phyloP scores from a whole-genome alignment of 2,329 filamentous ascomycete genomes.

The Geosmithia putterillii region DNA sequence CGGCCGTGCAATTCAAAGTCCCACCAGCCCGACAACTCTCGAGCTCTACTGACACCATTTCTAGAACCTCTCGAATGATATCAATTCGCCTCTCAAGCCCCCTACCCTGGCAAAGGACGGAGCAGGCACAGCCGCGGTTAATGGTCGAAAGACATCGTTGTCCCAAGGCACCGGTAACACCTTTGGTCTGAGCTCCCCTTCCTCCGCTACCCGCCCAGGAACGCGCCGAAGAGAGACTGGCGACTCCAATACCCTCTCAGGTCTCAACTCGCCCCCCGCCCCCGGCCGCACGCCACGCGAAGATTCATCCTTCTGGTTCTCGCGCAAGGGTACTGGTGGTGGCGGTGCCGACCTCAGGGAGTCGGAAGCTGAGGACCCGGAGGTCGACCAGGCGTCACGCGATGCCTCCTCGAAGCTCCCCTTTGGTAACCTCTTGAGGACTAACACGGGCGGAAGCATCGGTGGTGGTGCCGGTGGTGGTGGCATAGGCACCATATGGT shows the following conservation, averaged over 20 bases:
- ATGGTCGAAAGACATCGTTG: slow-evolving; percentile 71
- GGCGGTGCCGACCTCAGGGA: slow-evolving; percentile 42
- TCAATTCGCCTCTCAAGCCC: slow-evolving; percentile 89
- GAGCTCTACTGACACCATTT: slow-evolving; percentile 1
- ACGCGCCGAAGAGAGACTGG: slow-evolving; percentile 72
- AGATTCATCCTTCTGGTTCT: slow-evolving; percentile 43
- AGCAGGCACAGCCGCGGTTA: slow-evolving; percentile 37
- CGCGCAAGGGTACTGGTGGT: slow-evolving; percentile 38
- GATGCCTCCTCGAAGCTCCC: slow-evolving; percentile 18
- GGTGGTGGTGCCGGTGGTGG: slow-evolving; percentile 8
- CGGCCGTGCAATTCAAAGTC: no score
- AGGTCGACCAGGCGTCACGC: slow-evolving; percentile 17
- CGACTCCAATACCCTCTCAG: slow-evolving; percentile 50
- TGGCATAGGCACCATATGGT: slow-evolving; percentile 28
- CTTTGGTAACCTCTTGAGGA: slow-evolving; percentile 37
- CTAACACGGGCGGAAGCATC: slow-evolving; percentile 37
- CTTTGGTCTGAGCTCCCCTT: slow-evolving; percentile 64
- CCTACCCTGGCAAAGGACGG: slow-evolving; percentile 62
- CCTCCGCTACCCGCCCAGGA: slow-evolving; percentile 56
- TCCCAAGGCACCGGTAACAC: slow-evolving; percentile 55
- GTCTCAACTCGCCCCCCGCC: slow-evolving; percentile 48
- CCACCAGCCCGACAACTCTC: neutral
- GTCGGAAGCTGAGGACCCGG: slow-evolving; percentile 39
- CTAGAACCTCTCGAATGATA: slow-evolving; percentile 70
- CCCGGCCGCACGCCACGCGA: slow-evolving; percentile 49